Conservation (phyloP, 2,329 filamentous ascomycete genomes). For the Claviceps monticola region DNA sequence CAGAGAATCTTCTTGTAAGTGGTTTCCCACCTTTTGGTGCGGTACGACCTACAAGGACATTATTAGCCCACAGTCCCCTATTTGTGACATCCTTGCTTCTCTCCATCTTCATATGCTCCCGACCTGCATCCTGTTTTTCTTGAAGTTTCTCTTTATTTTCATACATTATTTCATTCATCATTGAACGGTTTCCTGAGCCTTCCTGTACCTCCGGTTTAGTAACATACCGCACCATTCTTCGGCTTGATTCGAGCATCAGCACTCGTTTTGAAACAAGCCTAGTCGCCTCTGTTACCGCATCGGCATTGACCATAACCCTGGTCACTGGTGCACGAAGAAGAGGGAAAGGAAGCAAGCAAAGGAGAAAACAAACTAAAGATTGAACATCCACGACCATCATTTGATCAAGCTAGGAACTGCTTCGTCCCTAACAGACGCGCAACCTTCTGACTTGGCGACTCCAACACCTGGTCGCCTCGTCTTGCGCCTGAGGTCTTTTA, state of each 20-base stretch:
- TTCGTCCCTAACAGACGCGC: background rate
- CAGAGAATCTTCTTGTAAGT: constrained; percentile 7
- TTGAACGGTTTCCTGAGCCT: background rate
- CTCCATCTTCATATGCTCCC: background rate
- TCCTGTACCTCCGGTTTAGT: background rate
- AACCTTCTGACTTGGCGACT: background rate
- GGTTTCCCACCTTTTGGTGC: background rate
- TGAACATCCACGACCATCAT: too few species aligned
- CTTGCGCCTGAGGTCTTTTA: background rate
- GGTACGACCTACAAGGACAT: constrained; percentile 1
- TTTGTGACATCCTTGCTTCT: background rate
- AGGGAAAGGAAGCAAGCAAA: background rate
- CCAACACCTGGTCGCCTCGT: background rate
- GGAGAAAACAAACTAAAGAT: background rate
- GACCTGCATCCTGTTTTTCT: background rate
- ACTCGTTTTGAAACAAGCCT: background rate
- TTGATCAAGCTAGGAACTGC: too few species aligned
- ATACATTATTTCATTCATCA: background rate
- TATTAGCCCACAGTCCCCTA: background rate
- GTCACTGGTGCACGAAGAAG: background rate
- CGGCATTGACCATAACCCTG: background rate
- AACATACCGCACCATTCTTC: background rate
- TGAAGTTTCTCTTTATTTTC: background rate
- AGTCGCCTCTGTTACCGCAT: background rate
- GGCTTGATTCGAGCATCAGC: background rate